Base-by-base conservation (phyloP, 1,139 yeast species). In the Tardiomyces blankii region DNA sequence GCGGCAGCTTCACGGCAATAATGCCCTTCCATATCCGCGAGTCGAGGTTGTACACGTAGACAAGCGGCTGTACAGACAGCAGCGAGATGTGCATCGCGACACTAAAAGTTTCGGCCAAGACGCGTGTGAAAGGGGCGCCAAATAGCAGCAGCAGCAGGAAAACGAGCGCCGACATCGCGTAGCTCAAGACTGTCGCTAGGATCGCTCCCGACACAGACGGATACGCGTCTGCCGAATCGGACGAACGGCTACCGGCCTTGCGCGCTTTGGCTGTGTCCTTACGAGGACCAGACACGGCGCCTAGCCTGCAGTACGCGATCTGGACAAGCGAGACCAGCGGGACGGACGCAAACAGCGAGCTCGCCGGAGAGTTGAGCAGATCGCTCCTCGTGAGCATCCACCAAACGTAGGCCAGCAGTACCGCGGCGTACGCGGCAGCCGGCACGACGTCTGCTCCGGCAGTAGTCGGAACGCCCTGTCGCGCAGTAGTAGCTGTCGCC, bases 51-150 rank as follows among this genome's bases (percentile, higher is more conserved):
- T 79, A 77, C 39, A 75, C 72, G 43, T 78, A 69, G 21, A 84
- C 69, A 27, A 86, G 63, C 25, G 95, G 95, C 51, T 73, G 75
- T 4, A 82, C 70, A 0, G 80, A 67, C 44, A 88, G 61, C 33
- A 79, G 58, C 7, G 91, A 71, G 32, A 85, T 64, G 60, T 87
- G 95, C 18, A 73, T 65, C 0, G 95, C 72, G 45, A 86, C 66
- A 8, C 82, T 62, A 51, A 74, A 71, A 0, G 95, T 86, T 56
- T 80, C 82, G n/a, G 55, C 52, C 21, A 75, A 56, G 43, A 73
- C 70, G 1, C 76, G 68, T 1, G 78, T 68, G 40, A 84, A 69
- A 19, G 97, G 96, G 0, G 96, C 95, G 6, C 98, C 98, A 58
- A 86, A 78, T n/a, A 88, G 58, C 2, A 88, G 67, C 44, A 82